These are phyloP conservation scores for Deuterostichococcus epilithicus DNA, from an alignment of 139 green algal species.

Conservation along the genomic window DNA sequence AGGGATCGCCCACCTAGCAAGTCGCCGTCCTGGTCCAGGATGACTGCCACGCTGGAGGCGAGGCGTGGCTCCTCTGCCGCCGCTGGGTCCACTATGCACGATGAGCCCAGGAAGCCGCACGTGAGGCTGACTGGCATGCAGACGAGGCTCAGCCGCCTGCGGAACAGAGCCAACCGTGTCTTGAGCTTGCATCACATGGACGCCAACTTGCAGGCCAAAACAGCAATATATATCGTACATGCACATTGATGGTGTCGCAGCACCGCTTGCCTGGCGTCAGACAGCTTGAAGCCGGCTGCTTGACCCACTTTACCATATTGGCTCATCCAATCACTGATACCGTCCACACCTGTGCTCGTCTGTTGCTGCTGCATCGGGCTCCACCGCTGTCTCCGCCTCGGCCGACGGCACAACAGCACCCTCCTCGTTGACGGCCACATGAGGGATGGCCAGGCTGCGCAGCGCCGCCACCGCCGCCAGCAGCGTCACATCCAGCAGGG, in stretches of 20 bases:
- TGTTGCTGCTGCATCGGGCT: neutral
- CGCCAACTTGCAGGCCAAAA: neutral
- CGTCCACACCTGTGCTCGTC: neutral
- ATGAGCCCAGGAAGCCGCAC: conserved; percentile 40
- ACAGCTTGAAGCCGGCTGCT: neutral
- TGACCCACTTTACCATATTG: neutral
- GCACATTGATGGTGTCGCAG: neutral
- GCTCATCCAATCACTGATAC: neutral
- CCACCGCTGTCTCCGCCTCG: neutral
- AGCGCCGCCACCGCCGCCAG: conserved; percentile 62
- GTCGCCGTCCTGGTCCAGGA: conserved; percentile 37
- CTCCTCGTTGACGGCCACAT: conserved; percentile 31
- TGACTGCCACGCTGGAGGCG: conserved; percentile 33
- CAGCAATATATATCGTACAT: neutral
- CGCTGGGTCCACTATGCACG: conserved; percentile 61
- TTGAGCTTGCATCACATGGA: neutral
- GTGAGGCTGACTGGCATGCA: conserved; percentile 37
- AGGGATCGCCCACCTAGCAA: conserved; percentile 47
- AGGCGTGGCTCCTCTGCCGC: conserved; percentile 64
- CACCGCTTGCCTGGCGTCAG: neutral
- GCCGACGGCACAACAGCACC: conserved; percentile 35
- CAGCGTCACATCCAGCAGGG: conserved; percentile 57
- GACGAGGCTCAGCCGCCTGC: conserved; percentile 9
- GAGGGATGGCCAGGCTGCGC: conserved; percentile 33
- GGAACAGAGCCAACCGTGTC: neutral